Conservation (phyloP, 106 monocot species). For the Allium fistulosum region DNA sequence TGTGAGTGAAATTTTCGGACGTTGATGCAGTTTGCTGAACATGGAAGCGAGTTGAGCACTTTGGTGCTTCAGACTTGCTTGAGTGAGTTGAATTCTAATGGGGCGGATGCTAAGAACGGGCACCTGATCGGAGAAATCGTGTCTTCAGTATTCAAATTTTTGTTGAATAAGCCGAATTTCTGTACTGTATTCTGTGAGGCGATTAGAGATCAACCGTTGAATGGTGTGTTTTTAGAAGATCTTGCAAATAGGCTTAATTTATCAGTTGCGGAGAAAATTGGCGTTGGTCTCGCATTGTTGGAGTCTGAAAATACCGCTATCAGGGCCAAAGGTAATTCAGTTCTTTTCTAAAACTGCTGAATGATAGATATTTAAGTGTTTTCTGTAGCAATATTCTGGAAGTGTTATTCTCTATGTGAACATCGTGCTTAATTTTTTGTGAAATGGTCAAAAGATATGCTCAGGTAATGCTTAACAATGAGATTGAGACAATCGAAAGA, state of each 20-base stretch:
- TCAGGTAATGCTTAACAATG: no score
- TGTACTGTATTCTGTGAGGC: slow-evolving; percentile 72
- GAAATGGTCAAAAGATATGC: no score
- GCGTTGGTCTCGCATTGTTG: slow-evolving; percentile 70
- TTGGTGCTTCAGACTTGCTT: slow-evolving; percentile 73
- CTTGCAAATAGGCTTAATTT: slow-evolving; percentile 60
- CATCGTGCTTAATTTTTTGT: neutral
- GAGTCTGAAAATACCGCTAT: slow-evolving; percentile 64
- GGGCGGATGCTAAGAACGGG: slow-evolving; percentile 12
- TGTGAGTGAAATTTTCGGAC: no score
- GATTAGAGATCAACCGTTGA: slow-evolving; percentile 18
- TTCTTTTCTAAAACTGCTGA: neutral
- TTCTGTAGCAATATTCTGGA: neutral
- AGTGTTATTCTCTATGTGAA: neutral
- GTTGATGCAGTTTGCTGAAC: slow-evolving; percentile 45
- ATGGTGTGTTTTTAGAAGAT: slow-evolving; percentile 43
- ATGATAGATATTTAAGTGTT: neutral
- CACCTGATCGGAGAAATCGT: slow-evolving; percentile 33
- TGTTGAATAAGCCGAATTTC: slow-evolving; percentile 66
- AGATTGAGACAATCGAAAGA: no score
- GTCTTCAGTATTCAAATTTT: slow-evolving; percentile 50
- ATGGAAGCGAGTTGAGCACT: slow-evolving; percentile 55
- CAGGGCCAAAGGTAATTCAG: slow-evolving; percentile 49
- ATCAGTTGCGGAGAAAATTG: slow-evolving; percentile 55
- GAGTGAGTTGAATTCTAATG: slow-evolving; percentile 38